phyloP scores from a whole-genome alignment of 2,329 filamentous ascomycete genomes.

The Phyllosticta ampelicida region DNA sequence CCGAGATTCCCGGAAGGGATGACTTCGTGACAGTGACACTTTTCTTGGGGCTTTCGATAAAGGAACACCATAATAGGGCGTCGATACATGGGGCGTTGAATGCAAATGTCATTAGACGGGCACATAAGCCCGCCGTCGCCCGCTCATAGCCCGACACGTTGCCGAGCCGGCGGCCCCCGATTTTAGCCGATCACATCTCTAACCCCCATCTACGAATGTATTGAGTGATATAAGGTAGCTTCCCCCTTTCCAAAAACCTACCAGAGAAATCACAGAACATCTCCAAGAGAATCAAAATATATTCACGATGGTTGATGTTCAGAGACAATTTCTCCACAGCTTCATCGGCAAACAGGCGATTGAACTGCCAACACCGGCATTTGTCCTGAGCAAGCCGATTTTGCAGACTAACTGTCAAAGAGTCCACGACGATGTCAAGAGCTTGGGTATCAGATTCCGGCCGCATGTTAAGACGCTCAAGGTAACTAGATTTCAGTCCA shows the following conservation, averaged over 20 bases:
- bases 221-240: not conserved
- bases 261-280: not conserved
- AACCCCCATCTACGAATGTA: not conserved
- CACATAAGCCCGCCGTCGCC: not conserved
- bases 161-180: not conserved
- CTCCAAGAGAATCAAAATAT: not conserved
- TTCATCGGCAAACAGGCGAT: conserved; percentile 8
- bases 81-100: not conserved
- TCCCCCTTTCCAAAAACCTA: not conserved
- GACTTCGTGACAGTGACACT: no score
- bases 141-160: not conserved
- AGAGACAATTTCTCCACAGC: conserved; percentile 1
- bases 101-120: not conserved
- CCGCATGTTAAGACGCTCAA: conserved; percentile 11
- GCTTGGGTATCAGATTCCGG: conserved; percentile 5
- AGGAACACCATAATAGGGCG: no score
- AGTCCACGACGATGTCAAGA: conserved; percentile 8
- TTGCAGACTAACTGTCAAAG: conserved; percentile 6
- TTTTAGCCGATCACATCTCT: not conserved
- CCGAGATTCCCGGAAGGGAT: no score
- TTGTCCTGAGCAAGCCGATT: conserved; percentile 9
- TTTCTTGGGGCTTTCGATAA: no score
- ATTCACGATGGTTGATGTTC: conserved; percentile 3
- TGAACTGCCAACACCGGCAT: conserved; percentile 8
- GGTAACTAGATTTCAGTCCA: not conserved